A percentile compares a stretch with the other conserved stretches of the same genome.
phyloP scores from a whole-genome alignment of 257 asterid genomes.

The Ophiorrhiza pumila region DNA sequence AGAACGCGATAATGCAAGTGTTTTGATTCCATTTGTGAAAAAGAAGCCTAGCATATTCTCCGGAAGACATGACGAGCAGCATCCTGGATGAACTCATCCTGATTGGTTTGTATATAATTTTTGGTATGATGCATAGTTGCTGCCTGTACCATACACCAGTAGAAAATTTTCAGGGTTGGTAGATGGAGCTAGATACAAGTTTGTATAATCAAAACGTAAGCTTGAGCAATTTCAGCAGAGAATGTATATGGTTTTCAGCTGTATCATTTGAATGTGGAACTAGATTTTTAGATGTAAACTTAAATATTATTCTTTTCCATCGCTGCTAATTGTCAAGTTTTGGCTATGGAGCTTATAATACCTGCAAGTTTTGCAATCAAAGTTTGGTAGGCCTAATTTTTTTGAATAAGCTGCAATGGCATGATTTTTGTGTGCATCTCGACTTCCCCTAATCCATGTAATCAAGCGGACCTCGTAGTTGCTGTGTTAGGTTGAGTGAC shows the following conservation, averaged over 20 bases:
- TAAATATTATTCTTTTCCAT: not conserved
- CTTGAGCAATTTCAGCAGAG: not conserved
- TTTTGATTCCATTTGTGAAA: conserved; percentile 1
- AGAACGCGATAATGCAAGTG: not conserved
- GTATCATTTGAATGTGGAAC: not conserved
- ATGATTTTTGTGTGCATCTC: no score
- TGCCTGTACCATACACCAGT: conserved; percentile 1
- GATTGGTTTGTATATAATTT: conserved; percentile 14
- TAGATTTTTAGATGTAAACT: not conserved
- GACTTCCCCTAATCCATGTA: no score
- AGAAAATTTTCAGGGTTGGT: not conserved
- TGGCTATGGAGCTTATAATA: no score
- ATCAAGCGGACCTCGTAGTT: no score
- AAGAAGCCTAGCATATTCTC: not conserved
- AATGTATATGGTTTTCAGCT: no score
- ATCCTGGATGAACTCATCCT: not conserved
- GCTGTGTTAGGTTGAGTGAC: no score
- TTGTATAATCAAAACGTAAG: not conserved
- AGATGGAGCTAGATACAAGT: not conserved
- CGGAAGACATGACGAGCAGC: not conserved
- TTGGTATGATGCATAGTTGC: not conserved
- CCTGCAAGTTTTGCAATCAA: no score
- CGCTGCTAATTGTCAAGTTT: no score
- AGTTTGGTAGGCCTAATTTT: no score
- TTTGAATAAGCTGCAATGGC: no score